Evolutionary conservation across 2,329 filamentous ascomycete genomes (phyloP), one percentile per base, ranked within the genome.

Genomic region (Cladosporium phlei): DNA sequence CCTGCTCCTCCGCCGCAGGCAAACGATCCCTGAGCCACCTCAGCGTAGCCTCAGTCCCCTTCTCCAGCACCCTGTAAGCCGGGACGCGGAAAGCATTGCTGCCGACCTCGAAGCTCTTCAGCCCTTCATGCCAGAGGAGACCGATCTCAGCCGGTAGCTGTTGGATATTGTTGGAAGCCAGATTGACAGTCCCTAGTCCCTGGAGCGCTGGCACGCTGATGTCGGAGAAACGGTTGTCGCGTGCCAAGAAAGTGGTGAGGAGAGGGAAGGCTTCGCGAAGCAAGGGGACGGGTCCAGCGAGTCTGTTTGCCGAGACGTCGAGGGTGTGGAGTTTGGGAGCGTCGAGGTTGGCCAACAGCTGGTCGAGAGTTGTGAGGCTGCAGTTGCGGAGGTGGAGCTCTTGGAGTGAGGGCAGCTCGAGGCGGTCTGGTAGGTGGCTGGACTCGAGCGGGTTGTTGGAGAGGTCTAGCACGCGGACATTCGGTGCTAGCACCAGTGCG

Each of bases 81-180:
- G 91, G 91, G 24, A 96, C 88, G 24, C 88, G 77, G 68, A 97
- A 97, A 24, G 82, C 77, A 63, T 97, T 97, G 0, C 89, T 89
- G 21, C 79, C 79, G 3, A 95, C 85, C 38, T 95, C 85, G 8
- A 96, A 70, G 45, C 74, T 78, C 66, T 74, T 85, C 70, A 69
- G 80, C 52, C 57, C 81, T 69, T 72, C 73, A 2, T 82, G 83
- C 19, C 83, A 82, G 0, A 95, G 72, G 10, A 95, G 71, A 0
- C 91, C 91, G 9, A 97, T 75, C 6, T 83, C 80, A 0, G 90
- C 85, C 50, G 93, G 87, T 11, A 97, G 70, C 37, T 80, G 79
- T n/a, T 79, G 78, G 52, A 97, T 88, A 40, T 91, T 85, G 60
- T 97, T 97, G 65, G 88, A 90, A 54, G 80, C 81, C 7, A 88